Base-by-base conservation (phyloP, 2,329 filamentous ascomycete genomes). In the Coniochaeta sp. region DNA sequence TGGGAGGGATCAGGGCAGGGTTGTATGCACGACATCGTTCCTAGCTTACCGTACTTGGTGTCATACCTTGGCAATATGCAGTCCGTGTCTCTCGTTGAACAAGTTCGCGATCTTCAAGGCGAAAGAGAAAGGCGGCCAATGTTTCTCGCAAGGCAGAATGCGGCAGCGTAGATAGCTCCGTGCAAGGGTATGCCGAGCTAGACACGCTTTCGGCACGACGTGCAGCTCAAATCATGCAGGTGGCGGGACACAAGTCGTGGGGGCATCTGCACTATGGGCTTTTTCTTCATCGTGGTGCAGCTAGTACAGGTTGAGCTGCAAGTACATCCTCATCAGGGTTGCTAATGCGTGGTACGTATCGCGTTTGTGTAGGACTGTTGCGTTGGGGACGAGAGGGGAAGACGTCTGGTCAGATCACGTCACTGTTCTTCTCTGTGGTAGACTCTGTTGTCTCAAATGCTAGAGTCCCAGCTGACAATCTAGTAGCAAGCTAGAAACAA, bases 251-350 rank as follows among this genome's bases (percentile, higher is more conserved):
- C 38, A 26, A 42, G 38, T 26, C 38, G 38, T 42, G 38, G 38
- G 38, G 38, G 38, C 3, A 9, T n/a, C n/a, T n/a, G n/a, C n/a
- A n/a, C n/a, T n/a, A 42, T 6, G 33, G 38, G 18, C 20, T 42
- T 42, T 22, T 42, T 42, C 50, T 49, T 51, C 53, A 51, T 50
- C n/a, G n/a, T n/a, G n/a, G n/a, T 32, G 46, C 51, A 48, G 46
- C 40, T 24, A 32, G 47, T 26, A 50, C 31, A 48, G 47, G 38
- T 47, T n/a, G n/a, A n/a, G n/a, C n/a, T n/a, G n/a, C 52, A 52
- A 6, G 20, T 16, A 38, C 4, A 27, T 9, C 22, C 26, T n/a
- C n/a, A n/a, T 30, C 28, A 18, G 48, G 48, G 46, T 31, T 45
- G 13, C 13, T 38, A 10, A 33, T 14, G n/a, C 31, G 31, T n/a